Evolutionary conservation across 179 eudicot genomes (phyloP).

Genomic region (Gypsophila paniculata): DNA sequence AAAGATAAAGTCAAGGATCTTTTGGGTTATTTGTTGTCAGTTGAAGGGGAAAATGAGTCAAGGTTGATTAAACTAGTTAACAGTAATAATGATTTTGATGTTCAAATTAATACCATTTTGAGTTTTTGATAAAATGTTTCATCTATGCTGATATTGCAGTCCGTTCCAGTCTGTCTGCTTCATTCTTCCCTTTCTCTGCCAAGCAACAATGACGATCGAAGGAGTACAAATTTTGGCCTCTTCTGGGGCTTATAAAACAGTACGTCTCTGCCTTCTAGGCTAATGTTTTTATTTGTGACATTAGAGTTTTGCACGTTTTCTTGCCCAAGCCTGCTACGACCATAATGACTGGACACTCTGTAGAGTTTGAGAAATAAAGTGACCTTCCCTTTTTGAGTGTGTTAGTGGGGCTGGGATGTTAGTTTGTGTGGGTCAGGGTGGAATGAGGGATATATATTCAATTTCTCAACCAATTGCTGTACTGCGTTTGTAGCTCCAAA

Average conservation of each 20-base stretch:
- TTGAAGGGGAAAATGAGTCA: constrained; percentile 75
- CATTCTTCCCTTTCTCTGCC: constrained; percentile 89
- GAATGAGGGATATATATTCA: background rate
- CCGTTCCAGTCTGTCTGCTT: constrained; percentile 69
- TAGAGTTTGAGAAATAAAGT: constrained; percentile 3
- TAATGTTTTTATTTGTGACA: background rate
- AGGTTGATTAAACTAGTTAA: constrained; percentile 33
- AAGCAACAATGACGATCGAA: constrained; percentile 61
- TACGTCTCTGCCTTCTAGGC: constrained; percentile 31
- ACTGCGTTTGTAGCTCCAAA: background rate
- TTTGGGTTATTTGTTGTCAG: constrained; percentile 65
- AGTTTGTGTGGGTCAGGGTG: background rate
- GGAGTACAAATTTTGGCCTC: constrained; percentile 59
- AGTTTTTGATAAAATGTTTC: constrained; percentile 3
- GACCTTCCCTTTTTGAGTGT: background rate
- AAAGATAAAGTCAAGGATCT: constrained; percentile 62
- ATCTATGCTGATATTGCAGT: constrained; percentile 38
- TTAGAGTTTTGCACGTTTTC: background rate
- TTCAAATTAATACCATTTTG: background rate
- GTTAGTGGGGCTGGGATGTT: background rate
- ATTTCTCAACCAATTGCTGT: background rate
- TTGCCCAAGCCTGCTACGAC: too few relatives aligned
- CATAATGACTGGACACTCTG: background rate
- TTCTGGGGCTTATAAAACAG: constrained; percentile 71
- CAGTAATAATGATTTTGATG: background rate